These are phyloP conservation scores for Pseudofabraea citricarpa DNA, from an alignment of 2,329 filamentous ascomycete species.

Conservation along the genomic window DNA sequence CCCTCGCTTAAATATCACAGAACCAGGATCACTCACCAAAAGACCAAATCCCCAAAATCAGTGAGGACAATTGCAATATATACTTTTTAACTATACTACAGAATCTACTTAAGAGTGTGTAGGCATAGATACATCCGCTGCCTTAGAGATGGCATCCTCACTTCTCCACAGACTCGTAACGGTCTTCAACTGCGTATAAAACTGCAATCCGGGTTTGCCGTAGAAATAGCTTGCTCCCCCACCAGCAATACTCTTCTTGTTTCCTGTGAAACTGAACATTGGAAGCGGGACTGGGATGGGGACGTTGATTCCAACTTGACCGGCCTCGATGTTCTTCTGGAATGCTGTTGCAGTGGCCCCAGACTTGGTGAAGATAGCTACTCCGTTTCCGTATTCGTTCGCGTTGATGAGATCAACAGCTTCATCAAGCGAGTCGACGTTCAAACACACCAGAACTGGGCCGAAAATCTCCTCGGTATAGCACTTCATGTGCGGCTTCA, in stretches of 20 bases:
- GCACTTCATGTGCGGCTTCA: constrained; percentile 76
- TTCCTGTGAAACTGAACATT: constrained; percentile 69
- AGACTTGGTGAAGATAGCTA: constrained; percentile 77
- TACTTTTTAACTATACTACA: too few species aligned
- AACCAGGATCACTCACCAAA: too few species aligned
- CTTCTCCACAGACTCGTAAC: constrained; percentile 88
- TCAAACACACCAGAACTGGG: constrained; percentile 76
- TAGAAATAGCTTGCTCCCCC: constrained; percentile 94
- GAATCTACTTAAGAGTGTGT: constrained; percentile 49
- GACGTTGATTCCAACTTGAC: constrained; percentile 83
- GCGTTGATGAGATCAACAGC: constrained; percentile 77
- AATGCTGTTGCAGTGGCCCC: constrained; percentile 74
- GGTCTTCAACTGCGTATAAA: constrained; percentile 97
- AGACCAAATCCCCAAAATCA: too few species aligned
- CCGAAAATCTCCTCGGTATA: constrained; percentile 85
- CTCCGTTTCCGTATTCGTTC: constrained; percentile 85
- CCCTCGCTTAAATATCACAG: too few species aligned
- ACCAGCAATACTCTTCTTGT: constrained; percentile 88
- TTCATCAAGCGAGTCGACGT: constrained; percentile 72
- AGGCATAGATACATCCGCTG: constrained; percentile 88
- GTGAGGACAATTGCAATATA: too few species aligned
- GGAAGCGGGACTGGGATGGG: constrained; percentile 66
- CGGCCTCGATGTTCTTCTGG: constrained; percentile 76
- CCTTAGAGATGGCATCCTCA: constrained; percentile 78
- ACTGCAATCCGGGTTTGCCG: constrained; percentile 84